Conservation (phyloP, 192 early-diverging fungal genomes). For the Rhizophagus clarus region DNA sequence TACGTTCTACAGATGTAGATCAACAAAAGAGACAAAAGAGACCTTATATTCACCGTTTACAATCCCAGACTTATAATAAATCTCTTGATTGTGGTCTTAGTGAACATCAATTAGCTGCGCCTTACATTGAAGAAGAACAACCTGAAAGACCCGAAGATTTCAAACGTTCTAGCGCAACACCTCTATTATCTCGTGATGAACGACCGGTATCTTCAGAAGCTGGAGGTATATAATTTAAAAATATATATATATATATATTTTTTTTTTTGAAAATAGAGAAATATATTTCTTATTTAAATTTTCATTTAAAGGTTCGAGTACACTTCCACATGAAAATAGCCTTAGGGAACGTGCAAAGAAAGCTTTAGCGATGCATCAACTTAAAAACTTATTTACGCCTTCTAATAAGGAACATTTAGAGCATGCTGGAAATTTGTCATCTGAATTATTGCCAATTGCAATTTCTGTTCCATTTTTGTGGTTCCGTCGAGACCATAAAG, state of each 20-base stretch:
- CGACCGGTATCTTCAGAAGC: background rate
- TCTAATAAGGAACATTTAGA: background rate
- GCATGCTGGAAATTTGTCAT: no score
- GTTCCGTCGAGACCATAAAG: constrained; percentile 35
- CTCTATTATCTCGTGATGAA: background rate
- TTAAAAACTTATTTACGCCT: background rate
- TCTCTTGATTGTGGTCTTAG: background rate
- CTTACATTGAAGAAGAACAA: constrained; percentile 20
- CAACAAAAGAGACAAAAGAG: background rate
- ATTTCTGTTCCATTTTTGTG: constrained; percentile 39
- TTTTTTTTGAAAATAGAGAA: no score
- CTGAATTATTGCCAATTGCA: background rate
- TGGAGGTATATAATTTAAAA: background rate
- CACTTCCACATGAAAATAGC: background rate
- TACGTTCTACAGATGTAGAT: background rate
- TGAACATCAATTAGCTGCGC: constrained; percentile 13
- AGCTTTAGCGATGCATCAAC: background rate
- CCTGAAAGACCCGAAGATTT: constrained; percentile 22
- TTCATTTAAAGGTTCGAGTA: background rate
- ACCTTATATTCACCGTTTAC: background rate
- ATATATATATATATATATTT: background rate
- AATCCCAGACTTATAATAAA: background rate
- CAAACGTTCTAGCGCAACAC: background rate
- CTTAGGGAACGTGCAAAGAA: background rate
- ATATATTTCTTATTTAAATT: background rate